These are phyloP conservation scores for Groenewaldozyma tartarivorans DNA, from an alignment of 805 yeast species.

Conservation along the genomic window DNA sequence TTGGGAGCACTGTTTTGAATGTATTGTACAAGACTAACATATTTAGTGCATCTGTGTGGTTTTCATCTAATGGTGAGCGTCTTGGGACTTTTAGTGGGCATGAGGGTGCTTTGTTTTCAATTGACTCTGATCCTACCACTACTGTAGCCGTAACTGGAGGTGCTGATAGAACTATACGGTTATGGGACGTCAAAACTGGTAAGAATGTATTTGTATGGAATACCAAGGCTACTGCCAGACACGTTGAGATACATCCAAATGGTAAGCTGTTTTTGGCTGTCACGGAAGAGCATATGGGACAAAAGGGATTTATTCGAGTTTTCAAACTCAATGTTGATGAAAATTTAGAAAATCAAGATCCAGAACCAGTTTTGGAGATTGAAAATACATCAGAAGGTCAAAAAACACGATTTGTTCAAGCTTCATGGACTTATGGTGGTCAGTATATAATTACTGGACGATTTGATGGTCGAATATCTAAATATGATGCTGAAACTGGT, in stretches of 20 bases:
- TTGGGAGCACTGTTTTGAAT: neutral
- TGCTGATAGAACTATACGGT: slow-evolving; percentile 76
- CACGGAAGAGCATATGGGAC: slow-evolving; percentile 89
- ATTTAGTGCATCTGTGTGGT: slow-evolving; percentile 74
- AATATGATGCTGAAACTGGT: slow-evolving; percentile 70
- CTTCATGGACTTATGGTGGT: slow-evolving; percentile 77
- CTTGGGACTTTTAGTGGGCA: slow-evolving; percentile 87
- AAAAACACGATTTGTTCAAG: slow-evolving; percentile 36
- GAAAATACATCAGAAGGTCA: slow-evolving; percentile 41
- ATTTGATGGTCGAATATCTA: slow-evolving; percentile 75
- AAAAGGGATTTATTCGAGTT: slow-evolving; percentile 63
- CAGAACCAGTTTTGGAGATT: slow-evolving; percentile 51
- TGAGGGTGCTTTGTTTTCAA: slow-evolving; percentile 90
- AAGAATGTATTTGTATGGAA: slow-evolving; percentile 63
- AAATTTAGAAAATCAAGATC: slow-evolving; percentile 32
- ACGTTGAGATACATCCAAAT: slow-evolving; percentile 77
- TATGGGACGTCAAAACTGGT: slow-evolving; percentile 81
- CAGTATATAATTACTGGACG: slow-evolving; percentile 76
- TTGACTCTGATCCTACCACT: slow-evolving; percentile 71
- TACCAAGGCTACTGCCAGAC: slow-evolving; percentile 77
- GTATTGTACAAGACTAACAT: neutral
- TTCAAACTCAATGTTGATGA: slow-evolving; percentile 51
- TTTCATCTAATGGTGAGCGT: slow-evolving; percentile 90
- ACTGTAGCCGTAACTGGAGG: slow-evolving; percentile 74
- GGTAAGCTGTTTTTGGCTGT: slow-evolving; percentile 61